Conservation (phyloP, 345 rosid genomes). For the Lepidium africanum region DNA sequence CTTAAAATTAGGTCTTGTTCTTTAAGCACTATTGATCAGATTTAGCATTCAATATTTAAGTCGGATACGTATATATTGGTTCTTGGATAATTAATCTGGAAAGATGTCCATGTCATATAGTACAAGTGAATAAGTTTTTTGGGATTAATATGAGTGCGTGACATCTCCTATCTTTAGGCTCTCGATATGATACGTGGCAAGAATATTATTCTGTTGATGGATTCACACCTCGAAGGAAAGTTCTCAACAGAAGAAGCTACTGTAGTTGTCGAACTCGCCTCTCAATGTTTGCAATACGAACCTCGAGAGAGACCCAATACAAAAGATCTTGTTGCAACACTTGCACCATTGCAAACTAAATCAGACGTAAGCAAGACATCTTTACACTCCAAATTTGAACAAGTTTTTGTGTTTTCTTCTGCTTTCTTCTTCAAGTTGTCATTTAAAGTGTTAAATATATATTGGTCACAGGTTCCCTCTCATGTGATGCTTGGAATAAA, state of each 20-base stretch:
- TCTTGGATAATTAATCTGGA: not conserved
- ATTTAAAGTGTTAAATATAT: not conserved
- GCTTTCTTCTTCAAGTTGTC: not conserved
- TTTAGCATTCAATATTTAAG: not conserved
- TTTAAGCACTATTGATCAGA: not conserved
- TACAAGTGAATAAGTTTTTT: not conserved
- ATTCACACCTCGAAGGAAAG: constrained; percentile 89
- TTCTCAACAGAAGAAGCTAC: constrained; percentile 91
- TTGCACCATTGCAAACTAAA: constrained; percentile 71
- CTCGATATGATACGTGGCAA: constrained; percentile 87
- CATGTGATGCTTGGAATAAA: constrained; percentile 76
- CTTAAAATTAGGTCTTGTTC: not conserved
- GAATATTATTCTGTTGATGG: constrained; percentile 71
- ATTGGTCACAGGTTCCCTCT: constrained; percentile 67
- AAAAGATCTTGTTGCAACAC: constrained; percentile 66
- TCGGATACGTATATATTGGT: too few relatives aligned
- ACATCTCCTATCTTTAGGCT: constrained; percentile 47
- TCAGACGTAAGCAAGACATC: constrained; percentile 57
- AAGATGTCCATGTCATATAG: not conserved
- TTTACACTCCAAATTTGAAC: not conserved
- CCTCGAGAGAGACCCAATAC: constrained; percentile 91
- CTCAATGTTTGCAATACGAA: constrained; percentile 80
- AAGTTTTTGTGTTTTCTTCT: not conserved
- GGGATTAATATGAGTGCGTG: constrained; percentile 1
- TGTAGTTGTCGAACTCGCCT: constrained; percentile 70